phyloP scores from a whole-genome alignment of 2,329 filamentous ascomycete genomes.

The Amesomyces nigricolor region DNA sequence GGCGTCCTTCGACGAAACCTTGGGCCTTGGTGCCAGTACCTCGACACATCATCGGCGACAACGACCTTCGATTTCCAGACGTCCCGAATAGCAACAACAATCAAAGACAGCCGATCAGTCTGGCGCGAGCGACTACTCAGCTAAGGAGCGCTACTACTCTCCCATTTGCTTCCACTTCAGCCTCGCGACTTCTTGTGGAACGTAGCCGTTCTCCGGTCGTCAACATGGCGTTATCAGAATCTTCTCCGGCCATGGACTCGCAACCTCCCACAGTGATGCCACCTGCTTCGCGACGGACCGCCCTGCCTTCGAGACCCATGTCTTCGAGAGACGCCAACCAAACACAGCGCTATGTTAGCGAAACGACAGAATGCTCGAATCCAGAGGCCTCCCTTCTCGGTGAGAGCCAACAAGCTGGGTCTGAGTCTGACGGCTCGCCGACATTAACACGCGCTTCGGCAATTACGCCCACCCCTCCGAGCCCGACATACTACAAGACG shows the following conservation, averaged over 20 bases:
- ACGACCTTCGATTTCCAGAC: background rate
- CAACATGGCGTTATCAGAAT: slow-evolving; percentile 23
- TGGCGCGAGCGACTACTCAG: background rate
- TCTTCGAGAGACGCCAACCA: slow-evolving; percentile 12
- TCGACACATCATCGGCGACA: background rate
- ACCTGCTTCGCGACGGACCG: slow-evolving; percentile 24
- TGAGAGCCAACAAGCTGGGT: slow-evolving; percentile 6
- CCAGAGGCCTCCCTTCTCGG: slow-evolving; percentile 5
- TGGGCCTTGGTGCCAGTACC: background rate
- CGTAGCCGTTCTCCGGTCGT: background rate
- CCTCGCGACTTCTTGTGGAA: background rate
- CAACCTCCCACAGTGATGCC: slow-evolving; percentile 10
- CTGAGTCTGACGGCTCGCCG: slow-evolving; percentile 11
- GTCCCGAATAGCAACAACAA: background rate
- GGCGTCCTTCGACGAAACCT: slow-evolving; percentile 12
- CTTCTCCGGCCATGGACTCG: slow-evolving; percentile 4
- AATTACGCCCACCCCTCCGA: slow-evolving; percentile 14
- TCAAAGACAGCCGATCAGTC: background rate
- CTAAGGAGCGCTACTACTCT: background rate
- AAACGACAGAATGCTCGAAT: slow-evolving; percentile 6
- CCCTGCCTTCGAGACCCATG: slow-evolving; percentile 24
- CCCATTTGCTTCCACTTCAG: background rate
- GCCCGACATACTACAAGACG: slow-evolving; percentile 14
- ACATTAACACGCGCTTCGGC: slow-evolving; percentile 14
- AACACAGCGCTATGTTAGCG: background rate